Conservation (phyloP, 208 protist genomes). For the Leishmania martiniquensis region DNA sequence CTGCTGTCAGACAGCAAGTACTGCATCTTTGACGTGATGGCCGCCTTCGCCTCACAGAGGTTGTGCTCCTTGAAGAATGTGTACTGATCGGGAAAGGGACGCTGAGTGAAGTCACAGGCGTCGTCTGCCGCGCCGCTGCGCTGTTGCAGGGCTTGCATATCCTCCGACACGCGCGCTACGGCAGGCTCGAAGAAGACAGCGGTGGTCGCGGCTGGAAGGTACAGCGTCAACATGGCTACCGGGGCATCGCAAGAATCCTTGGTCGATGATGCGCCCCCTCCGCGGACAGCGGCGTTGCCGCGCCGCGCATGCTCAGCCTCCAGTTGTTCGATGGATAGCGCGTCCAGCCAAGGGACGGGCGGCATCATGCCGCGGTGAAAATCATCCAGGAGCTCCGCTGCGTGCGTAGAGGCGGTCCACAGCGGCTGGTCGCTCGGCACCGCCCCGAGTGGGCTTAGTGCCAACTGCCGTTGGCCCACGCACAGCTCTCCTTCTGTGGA, state of each 20-base stretch:
- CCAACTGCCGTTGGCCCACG: conserved; percentile 40
- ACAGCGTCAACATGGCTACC: conserved; percentile 31
- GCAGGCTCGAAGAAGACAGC: conserved; percentile 35
- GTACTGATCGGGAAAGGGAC: conserved; percentile 43
- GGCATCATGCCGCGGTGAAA: conserved; percentile 47
- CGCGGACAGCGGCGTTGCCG: conserved; percentile 4
- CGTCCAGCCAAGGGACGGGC: conserved; percentile 79
- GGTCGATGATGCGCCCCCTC: not conserved
- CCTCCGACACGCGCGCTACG: conserved; percentile 1
- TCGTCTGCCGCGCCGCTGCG: not conserved
- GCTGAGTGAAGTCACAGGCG: conserved; percentile 13
- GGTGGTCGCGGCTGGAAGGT: conserved; percentile 48
- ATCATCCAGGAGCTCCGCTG: conserved; percentile 18
- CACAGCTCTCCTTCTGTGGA: conserved; percentile 51
- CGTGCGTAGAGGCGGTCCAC: not conserved
- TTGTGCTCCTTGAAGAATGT: conserved; percentile 60
- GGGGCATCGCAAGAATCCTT: not conserved
- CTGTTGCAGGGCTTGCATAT: conserved; percentile 5
- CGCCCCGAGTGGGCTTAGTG: conserved; percentile 14
- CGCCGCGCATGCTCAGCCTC: conserved; percentile 13
- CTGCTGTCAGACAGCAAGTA: conserved; percentile 57
- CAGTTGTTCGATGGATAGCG: conserved; percentile 55
- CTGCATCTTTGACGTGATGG: conserved; percentile 57
- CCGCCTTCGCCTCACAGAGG: conserved; percentile 66
- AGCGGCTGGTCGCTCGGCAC: not conserved